A percentile compares a stretch with the other conserved stretches of the same genome.
Conservation (phyloP, 441 rosid species). For the Populus tomentosa region DNA sequence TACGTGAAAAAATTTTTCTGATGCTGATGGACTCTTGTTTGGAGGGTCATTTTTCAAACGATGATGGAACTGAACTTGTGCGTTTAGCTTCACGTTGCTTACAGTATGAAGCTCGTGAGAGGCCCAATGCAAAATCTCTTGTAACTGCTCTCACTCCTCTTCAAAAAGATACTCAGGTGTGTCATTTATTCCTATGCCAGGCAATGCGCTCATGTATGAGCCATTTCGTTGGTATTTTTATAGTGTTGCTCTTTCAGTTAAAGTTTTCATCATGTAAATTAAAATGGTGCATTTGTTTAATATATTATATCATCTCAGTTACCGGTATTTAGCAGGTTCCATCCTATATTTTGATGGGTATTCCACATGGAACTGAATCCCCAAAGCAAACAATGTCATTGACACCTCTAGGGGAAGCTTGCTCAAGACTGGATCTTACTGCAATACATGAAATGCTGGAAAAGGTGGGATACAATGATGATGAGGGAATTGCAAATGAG, state of each 20-base stretch:
- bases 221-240: not conserved
- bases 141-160: constrained; percentile 75
- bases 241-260: not conserved
- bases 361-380: constrained; percentile 54
- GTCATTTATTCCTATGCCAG: not conserved
- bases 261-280: not conserved
- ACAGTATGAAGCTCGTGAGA: constrained; percentile 92
- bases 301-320: not conserved
- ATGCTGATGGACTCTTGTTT: constrained; percentile 93
- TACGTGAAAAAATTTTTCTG: constrained; percentile 81
- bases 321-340: constrained; percentile 50
- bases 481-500: constrained; percentile 87
- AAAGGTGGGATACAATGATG: constrained; percentile 81
- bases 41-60: constrained; percentile 88
- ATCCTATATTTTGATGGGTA: constrained; percentile 68
- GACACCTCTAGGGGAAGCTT: constrained; percentile 89
- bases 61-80: constrained; percentile 91
- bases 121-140: constrained; percentile 89
- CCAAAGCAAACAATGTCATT: constrained; percentile 42
- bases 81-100: constrained; percentile 91
- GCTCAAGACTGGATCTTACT: constrained; percentile 77
- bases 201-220: not conserved
- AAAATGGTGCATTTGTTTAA: not conserved
- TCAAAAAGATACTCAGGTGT: constrained; percentile 83
- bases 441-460: constrained; percentile 90